Conservation (phyloP, 768 basidiomycete genomes). For the Sarcomyxa edulis region DNA sequence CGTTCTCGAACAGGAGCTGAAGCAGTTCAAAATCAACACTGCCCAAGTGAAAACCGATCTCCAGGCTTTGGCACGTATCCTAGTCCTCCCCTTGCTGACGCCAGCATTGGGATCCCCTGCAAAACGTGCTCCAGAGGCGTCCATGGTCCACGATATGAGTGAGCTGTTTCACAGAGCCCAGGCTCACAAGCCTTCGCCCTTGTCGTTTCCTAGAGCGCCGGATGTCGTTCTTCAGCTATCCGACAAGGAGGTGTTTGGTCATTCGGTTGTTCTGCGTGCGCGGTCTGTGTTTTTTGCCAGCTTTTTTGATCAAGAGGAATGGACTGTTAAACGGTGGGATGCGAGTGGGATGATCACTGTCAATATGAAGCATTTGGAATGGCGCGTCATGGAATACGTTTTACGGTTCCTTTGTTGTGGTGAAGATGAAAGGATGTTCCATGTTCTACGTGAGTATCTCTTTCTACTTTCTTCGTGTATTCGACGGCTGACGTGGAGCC, state of each 20-base stretch:
- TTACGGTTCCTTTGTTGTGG: conserved; percentile 77
- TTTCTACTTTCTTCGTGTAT: background rate
- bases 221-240: conserved; percentile 72
- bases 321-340: conserved; percentile 65
- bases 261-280: conserved; percentile 76
- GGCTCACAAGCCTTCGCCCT: conserved; percentile 19
- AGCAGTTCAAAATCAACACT: conserved; percentile 33
- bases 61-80: conserved; percentile 44
- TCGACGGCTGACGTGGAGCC: background rate
- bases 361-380: conserved; percentile 65
- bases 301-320: conserved; percentile 79
- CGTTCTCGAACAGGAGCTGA: conserved; percentile 35
- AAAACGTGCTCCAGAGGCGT: conserved; percentile 46
- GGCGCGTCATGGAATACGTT: conserved; percentile 73
- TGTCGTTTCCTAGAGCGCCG: conserved; percentile 30
- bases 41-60: conserved; percentile 60
- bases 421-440: conserved; percentile 60
- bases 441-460: conserved; percentile 50
- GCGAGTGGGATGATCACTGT: conserved; percentile 50
- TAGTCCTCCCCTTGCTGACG: conserved; percentile 53
- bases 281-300: conserved; percentile 79
- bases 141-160: conserved; percentile 45
- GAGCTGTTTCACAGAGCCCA: conserved; percentile 49
- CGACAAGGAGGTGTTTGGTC: conserved; percentile 59
- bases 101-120: conserved; percentile 54